Percentiles rank a stretch among this genome's conserved stretches.
Evolutionary conservation across 805 yeast species (phyloP).

Genomic region (Monosporozyma servazzii): DNA sequence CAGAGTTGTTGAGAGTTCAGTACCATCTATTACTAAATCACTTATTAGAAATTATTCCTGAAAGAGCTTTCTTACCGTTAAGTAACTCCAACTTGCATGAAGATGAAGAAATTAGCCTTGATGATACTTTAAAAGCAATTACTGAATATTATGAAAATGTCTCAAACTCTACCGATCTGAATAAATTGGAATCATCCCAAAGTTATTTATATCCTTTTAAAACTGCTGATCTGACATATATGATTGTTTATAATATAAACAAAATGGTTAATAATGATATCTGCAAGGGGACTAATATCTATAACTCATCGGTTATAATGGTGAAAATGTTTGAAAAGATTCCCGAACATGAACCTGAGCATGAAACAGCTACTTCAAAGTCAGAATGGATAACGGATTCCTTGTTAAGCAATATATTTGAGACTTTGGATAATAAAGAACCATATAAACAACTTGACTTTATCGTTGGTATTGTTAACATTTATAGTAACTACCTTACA

Average conservation of each 20-base stretch:
- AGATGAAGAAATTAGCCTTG: slow-evolving; percentile 7
- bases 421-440: slow-evolving; percentile 7
- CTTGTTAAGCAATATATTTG: slow-evolving; percentile 25
- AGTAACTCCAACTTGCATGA: slow-evolving; percentile 31
- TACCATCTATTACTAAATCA: slow-evolving; percentile 21
- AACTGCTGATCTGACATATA: slow-evolving; percentile 36
- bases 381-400: slow-evolving; percentile 29
- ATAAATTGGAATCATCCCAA: slow-evolving; percentile 5
- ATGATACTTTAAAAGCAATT: slow-evolving; percentile 25
- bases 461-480: slow-evolving; percentile 24
- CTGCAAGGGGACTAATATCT: slow-evolving; percentile 12
- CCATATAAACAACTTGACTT: slow-evolving; percentile 6
- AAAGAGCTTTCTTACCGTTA: slow-evolving; percentile 50
- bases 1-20: background rate
- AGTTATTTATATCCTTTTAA: slow-evolving; percentile 32
- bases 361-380: slow-evolving; percentile 7
- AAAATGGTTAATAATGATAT: slow-evolving; percentile 20
- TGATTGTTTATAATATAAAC: slow-evolving; percentile 30
- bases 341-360: slow-evolving; percentile 30
- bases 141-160: slow-evolving; percentile 27
- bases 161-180: slow-evolving; percentile 11
- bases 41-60: slow-evolving; percentile 50
- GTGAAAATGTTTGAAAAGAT: slow-evolving; percentile 35
- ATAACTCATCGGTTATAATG: slow-evolving; percentile 31
- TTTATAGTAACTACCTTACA: slow-evolving; percentile 26